Base-by-base conservation (phyloP, 2,329 filamentous ascomycete genomes). In the Pseudogymnoascus sp. region DNA sequence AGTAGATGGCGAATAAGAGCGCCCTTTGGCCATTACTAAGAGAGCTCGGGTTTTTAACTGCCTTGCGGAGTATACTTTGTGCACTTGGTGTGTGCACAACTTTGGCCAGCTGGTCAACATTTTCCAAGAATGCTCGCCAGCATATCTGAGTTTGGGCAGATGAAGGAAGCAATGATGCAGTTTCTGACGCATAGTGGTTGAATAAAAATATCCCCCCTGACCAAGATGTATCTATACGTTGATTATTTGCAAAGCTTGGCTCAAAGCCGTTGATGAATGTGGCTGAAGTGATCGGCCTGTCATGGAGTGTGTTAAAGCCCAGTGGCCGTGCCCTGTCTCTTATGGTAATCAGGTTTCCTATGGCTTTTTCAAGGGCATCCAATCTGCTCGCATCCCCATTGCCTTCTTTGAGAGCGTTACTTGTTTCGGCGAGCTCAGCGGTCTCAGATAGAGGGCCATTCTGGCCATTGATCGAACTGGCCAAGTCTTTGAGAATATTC, bases 1-100 rank as follows among this genome's bases (percentile, higher is more conserved):
- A 66, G 55, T 69, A 71, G 9, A 72, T 58, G 66, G 74, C 65
- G 60, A 78, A 78, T 65, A 71, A 74, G 27, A 72, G 73, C 52
- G 79, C 85, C 69, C 82, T 82, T 18, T 75, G 96, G 27, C 86
- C 88, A 9, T 90, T 91, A 21, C 82, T 90, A 69, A 84, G 90
- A 12, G 45, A 33, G 5, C 4, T 5, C n/a, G 27, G 27, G n/a
- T 55, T 55, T n/a, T 33, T 55, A 15, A 18, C 45, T 55, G 45
- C 45, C 45, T 55, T 55, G 15, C 27, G 45, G 18, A 55, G 27
- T 33, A 55, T 31, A 18, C 45, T 55, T 55, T 55, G 45, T 33
- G 27, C n/a, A 31, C 45, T 55, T 33, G 45, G 45, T 33, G 45
- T 55, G 45, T 55, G 45, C n/a, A 55, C 31, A 55, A 55, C 27